Percentiles rank a stretch among this genome's conserved stretches.
These are phyloP conservation scores for Fusarium chlamydosporum DNA, from an alignment of 2,329 filamentous ascomycete genomes.

Conservation along the genomic window DNA sequence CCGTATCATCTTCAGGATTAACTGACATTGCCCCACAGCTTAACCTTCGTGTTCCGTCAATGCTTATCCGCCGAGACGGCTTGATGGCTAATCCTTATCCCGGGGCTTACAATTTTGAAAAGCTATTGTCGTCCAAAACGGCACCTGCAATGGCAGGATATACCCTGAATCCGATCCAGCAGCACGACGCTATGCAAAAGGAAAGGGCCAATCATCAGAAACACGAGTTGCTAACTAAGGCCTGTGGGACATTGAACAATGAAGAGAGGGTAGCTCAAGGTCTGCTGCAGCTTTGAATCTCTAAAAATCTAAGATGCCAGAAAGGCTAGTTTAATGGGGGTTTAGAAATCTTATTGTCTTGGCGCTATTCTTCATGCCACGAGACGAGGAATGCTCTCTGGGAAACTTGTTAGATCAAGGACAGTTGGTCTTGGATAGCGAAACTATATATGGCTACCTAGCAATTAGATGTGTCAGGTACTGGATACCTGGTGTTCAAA, in stretches of 20 bases:
- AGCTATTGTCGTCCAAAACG: constrained; percentile 59
- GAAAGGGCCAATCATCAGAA: constrained; percentile 61
- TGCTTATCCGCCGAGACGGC: constrained; percentile 70
- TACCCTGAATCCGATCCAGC: constrained; percentile 61
- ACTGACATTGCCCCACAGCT: constrained; percentile 58
- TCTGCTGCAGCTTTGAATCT: constrained; percentile 53
- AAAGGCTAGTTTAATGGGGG: background rate
- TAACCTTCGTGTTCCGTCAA: constrained; percentile 71
- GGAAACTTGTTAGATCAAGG: background rate
- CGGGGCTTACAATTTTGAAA: constrained; percentile 61
- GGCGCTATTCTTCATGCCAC: background rate
- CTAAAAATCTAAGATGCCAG: background rate
- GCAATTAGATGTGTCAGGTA: constrained; percentile 11
- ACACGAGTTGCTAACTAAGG: constrained; percentile 59
- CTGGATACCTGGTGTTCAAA: constrained; percentile 30
- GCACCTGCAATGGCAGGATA: constrained; percentile 56
- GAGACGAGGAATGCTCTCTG: background rate
- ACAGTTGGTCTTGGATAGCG: background rate
- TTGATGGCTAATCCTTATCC: constrained; percentile 63
- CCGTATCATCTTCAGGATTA: constrained; percentile 29
- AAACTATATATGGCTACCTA: constrained; percentile 7
- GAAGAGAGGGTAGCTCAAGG: constrained; percentile 58
- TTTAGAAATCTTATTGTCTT: constrained; percentile 3
- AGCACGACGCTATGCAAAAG: constrained; percentile 64
- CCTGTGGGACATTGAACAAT: constrained; percentile 56